Conservation (phyloP, 768 basidiomycete species). For the Calocybe gangraenosa region DNA sequence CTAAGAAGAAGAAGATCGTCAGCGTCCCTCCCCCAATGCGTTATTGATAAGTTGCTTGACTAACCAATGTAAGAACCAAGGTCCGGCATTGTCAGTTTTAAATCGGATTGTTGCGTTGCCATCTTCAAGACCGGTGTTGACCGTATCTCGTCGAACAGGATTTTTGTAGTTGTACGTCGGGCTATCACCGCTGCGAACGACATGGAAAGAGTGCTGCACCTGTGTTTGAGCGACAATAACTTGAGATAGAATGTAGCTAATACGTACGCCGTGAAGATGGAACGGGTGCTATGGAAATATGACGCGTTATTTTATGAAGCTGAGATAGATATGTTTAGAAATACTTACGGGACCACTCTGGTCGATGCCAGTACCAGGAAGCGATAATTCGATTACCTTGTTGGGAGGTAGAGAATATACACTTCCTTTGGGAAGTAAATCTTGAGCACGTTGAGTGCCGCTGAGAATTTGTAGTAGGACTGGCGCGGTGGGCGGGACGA, state of each 20-base stretch:
- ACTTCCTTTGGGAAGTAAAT: constrained; percentile 34
- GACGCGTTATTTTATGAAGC: not conserved
- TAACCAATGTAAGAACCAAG: constrained; percentile 27
- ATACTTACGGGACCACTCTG: constrained; percentile 24
- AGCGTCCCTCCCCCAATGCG: not conserved
- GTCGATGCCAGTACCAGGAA: constrained; percentile 27
- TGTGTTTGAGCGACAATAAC: not conserved
- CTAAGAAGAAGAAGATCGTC: not conserved
- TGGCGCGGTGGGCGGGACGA: constrained; percentile 35
- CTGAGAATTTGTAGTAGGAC: constrained; percentile 48
- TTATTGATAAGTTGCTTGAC: not conserved
- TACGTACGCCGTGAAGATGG: constrained; percentile 26
- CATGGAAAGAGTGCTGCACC: constrained; percentile 31
- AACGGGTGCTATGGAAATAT: constrained; percentile 19
- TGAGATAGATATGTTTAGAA: too few relatives aligned
- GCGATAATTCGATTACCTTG: constrained; percentile 41
- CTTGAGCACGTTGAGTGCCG: constrained; percentile 32
- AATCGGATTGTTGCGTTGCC: constrained; percentile 33
- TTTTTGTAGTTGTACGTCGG: constrained; percentile 18
- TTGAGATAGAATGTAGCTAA: not conserved
- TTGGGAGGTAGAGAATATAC: constrained; percentile 40
- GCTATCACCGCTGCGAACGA: constrained; percentile 29
- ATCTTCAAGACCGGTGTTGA: constrained; percentile 27
- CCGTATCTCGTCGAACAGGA: constrained; percentile 44
- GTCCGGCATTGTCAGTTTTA: constrained; percentile 31